phyloP scores from a whole-genome alignment of 2,329 filamentous ascomycete genomes.

The Alternaria novae-zelandiae region DNA sequence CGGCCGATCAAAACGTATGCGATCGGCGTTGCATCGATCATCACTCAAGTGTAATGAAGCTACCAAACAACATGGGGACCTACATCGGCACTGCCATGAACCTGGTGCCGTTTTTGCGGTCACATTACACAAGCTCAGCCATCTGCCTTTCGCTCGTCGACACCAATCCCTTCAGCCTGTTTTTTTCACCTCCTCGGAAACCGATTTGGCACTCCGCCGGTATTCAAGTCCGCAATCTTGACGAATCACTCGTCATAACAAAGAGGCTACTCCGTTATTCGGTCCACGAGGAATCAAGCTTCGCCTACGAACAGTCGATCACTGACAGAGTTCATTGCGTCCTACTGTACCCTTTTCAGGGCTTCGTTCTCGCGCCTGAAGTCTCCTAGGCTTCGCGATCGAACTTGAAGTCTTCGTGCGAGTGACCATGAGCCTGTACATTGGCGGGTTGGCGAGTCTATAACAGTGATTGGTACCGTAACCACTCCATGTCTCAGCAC shows the following conservation, averaged over 20 bases:
- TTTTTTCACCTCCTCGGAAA: not conserved
- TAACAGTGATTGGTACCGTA: not conserved
- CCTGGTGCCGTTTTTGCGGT: not conserved
- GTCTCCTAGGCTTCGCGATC: not conserved
- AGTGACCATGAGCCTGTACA: not conserved
- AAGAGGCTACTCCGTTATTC: not conserved
- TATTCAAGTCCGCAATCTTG: not conserved
- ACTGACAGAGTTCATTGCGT: not conserved
- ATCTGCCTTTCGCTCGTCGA: not conserved
- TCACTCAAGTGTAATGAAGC: not conserved
- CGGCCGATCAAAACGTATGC: not conserved
- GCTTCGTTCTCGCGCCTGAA: not conserved
- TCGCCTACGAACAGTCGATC: not conserved
- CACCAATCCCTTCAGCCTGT: not conserved
- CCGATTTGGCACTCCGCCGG: not conserved
- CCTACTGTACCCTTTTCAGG: not conserved
- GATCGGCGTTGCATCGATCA: slow-evolving; percentile 16
- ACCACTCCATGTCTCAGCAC: not conserved
- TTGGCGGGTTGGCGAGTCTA: not conserved
- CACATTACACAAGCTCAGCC: not conserved
- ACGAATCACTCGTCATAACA: not conserved
- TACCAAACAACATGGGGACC: not conserved
- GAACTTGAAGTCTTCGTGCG: too few species aligned
- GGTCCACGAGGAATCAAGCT: not conserved
- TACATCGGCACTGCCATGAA: not conserved